Evolutionary conservation across 2,329 filamentous ascomycete species (phyloP), one percentile per base, ranked within the genome.

Genomic region (Aspergillus udagawae): DNA sequence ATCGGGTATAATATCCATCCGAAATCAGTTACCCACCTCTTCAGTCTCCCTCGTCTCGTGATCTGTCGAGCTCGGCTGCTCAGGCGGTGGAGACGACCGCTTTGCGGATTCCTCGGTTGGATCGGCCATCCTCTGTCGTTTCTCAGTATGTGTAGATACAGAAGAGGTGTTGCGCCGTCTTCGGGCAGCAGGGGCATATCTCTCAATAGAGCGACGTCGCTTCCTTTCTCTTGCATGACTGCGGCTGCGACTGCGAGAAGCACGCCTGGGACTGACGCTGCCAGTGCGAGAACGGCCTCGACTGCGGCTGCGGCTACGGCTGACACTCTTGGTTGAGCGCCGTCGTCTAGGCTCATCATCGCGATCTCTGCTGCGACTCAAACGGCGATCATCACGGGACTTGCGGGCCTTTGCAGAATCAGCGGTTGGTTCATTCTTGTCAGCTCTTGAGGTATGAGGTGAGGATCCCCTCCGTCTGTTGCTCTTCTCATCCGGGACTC

Each of bases 381-480:
- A 61, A 51, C 70, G 68, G 58, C 71, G 74, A 64, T 67, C 73
- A 67, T 80, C 77, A 64, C 72, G 75, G 65, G 65, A 65, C 60
- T 68, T 70, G 63, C 70, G 70, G 64, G 67, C 79, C 70, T 79
- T 80, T 67, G 71, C 75, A 77, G 77, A 65, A 79, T 82, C 79
- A 81, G 79, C 76, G 63, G 75, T 73, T 66, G 73, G 71, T 63
- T 75, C 74, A 71, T 66, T 73, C 67, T 62, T 70, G 63, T 76
- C 70, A 63, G 74, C 69, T 70, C 73, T 70, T 67, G 70, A 70
- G 61, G 73, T 74, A 64, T 74, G 70, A 67, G 73, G 77, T 58
- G 75, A 74, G 67, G 75, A 76, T 75, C 75, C 75, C 66, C 74
- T 76, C 63, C 70, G 64, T 67, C 75, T 74, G 63, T 70, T 68